phyloP scores from a whole-genome alignment of 805 yeast genomes.

The Millerozyma miso region DNA sequence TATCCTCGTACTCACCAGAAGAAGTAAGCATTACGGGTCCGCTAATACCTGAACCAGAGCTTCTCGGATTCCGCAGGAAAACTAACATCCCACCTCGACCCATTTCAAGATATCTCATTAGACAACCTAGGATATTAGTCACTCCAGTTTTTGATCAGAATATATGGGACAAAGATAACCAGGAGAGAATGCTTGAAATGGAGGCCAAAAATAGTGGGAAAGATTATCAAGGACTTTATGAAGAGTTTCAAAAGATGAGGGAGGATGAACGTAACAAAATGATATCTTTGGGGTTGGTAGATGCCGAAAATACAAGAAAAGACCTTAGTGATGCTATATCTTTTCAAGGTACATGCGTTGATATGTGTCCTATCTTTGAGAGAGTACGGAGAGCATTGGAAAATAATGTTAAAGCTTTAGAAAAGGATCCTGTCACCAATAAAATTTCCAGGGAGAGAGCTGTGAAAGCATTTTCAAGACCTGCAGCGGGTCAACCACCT shows the following conservation, averaged over 20 bases:
- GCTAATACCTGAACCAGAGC: slow-evolving; percentile 24
- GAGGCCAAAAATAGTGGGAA: slow-evolving; percentile 42
- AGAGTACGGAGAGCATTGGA: slow-evolving; percentile 83
- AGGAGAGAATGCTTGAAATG: slow-evolving; percentile 50
- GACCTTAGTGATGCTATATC: slow-evolving; percentile 82
- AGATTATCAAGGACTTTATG: slow-evolving; percentile 71
- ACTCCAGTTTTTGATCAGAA: slow-evolving; percentile 33
- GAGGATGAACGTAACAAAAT: slow-evolving; percentile 70
- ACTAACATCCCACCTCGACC: slow-evolving; percentile 7
- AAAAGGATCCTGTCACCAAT: slow-evolving; percentile 54
- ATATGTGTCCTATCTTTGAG: slow-evolving; percentile 95
- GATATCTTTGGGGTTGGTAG: slow-evolving; percentile 82
- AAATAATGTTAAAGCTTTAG: slow-evolving; percentile 77
- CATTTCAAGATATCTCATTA: slow-evolving; percentile 31
- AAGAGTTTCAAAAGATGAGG: slow-evolving; percentile 67
- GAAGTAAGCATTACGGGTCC: slow-evolving; percentile 26
- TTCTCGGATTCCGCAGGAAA: slow-evolving; percentile 23
- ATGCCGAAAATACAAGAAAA: slow-evolving; percentile 77
- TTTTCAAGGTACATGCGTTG: slow-evolving; percentile 83
- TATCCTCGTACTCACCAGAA: slow-evolving; percentile 16
- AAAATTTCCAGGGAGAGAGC: slow-evolving; percentile 59
- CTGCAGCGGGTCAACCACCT: slow-evolving; percentile 98
- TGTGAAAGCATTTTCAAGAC: slow-evolving; percentile 89
- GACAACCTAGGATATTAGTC: slow-evolving; percentile 31
- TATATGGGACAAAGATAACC: slow-evolving; percentile 77